Percentiles rank a stretch among this genome's conserved stretches.
Conservation (phyloP, 345 rosid species). For the Gossypium ekmanianum region DNA sequence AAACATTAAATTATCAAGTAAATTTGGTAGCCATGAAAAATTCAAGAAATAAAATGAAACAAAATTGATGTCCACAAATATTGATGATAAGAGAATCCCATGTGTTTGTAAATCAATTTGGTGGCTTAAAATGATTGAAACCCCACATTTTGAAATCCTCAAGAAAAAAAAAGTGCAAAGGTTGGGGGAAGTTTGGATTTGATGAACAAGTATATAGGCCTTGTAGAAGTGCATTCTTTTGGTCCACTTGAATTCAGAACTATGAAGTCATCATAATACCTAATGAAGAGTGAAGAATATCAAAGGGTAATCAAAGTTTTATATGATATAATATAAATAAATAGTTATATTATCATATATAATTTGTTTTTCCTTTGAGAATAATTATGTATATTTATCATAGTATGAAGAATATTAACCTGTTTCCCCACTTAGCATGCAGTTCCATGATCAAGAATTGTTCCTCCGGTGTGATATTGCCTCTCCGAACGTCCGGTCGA, state of each 20-base stretch:
- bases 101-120: constrained; percentile 28
- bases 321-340: too few relatives aligned
- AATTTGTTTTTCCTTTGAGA: not conserved
- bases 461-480: constrained; percentile 88
- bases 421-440: constrained; percentile 34
- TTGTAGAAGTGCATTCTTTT: not conserved
- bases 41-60: not conserved
- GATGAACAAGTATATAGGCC: not conserved
- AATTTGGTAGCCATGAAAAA: constrained; percentile 27
- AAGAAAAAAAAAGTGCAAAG: not conserved
- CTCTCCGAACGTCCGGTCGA: constrained; percentile 85
- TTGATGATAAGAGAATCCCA: constrained; percentile 18
- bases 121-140: constrained; percentile 18
- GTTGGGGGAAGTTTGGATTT: not conserved
- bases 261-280: not conserved
- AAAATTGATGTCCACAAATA: constrained; percentile 22
- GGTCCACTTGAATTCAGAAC: not conserved
- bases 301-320: not conserved
- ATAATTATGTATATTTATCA: not conserved
- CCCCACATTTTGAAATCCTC: constrained; percentile 2
- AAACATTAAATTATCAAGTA: not conserved
- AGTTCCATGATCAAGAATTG: constrained; percentile 91
- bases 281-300: too few relatives aligned
- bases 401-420: not conserved
- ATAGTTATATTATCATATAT: not conserved